These are phyloP conservation scores for Drechslerella coelobrocha DNA, from an alignment of 2,329 filamentous ascomycete genomes.

Conservation along the genomic window DNA sequence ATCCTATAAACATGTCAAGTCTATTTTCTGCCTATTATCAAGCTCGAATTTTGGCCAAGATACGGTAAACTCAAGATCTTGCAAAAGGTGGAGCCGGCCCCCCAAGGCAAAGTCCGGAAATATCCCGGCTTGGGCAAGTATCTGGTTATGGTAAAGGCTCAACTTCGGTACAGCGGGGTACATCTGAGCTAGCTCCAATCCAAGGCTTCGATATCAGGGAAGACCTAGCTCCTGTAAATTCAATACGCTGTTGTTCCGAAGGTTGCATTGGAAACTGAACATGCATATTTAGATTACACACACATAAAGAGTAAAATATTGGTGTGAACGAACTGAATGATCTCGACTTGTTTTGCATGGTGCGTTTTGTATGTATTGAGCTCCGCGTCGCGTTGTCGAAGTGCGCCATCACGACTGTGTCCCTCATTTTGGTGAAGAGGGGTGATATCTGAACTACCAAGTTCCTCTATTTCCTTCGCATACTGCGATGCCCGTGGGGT, in stretches of 20 bases:
- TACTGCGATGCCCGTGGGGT: no score
- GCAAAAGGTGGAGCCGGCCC: neutral
- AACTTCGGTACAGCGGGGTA: slow-evolving; percentile 8
- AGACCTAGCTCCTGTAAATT: neutral
- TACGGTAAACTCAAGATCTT: slow-evolving; percentile 13
- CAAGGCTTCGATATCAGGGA: slow-evolving; percentile 4
- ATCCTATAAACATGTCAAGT: slow-evolving; percentile 6
- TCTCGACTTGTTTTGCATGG: slow-evolving; percentile 10
- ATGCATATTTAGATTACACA: neutral
- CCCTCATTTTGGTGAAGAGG: neutral
- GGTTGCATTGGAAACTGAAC: neutral
- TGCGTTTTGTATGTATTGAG: no score
- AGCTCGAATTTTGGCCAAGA: slow-evolving; percentile 14
- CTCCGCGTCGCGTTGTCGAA: no score
- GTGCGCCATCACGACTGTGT: slow-evolving; percentile 1
- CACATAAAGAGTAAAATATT: neutral
- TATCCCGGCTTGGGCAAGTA: slow-evolving; percentile 6
- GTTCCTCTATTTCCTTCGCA: no score
- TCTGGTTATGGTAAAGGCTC: slow-evolving; percentile 6
- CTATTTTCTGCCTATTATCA: neutral
- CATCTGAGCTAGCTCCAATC: neutral
- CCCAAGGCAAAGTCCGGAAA: neutral
- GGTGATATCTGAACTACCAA: neutral
- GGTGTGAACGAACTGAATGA: slow-evolving; percentile 1
- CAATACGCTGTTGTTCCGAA: slow-evolving; percentile 2